These are phyloP conservation scores for Neopestalotiopsis sp. DNA, from an alignment of 2,329 filamentous ascomycete genomes.

Conservation along the genomic window DNA sequence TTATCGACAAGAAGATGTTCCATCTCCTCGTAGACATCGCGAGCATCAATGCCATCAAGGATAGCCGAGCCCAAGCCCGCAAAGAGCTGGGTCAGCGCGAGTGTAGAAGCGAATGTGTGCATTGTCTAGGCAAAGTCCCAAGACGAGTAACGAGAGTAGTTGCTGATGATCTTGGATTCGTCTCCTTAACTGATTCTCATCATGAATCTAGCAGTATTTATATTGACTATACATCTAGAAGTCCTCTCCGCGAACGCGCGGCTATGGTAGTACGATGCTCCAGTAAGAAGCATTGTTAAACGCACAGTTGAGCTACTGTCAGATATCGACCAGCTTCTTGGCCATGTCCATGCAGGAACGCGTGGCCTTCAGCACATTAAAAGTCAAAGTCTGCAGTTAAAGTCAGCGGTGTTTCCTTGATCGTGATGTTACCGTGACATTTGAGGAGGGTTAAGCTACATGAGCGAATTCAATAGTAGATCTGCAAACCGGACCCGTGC, in stretches of 20 bases:
- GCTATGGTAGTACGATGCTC: slow-evolving; percentile 1
- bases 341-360: slow-evolving; percentile 9
- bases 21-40: slow-evolving; percentile 13
- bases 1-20: slow-evolving; percentile 11
- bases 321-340: slow-evolving; percentile 1
- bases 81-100: slow-evolving; percentile 1
- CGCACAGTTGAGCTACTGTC: not conserved
- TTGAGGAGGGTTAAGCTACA: slow-evolving; percentile 3
- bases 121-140: not conserved
- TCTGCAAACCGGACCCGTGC: not conserved
- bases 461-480: slow-evolving; percentile 7
- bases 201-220: not conserved
- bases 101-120: slow-evolving; percentile 9
- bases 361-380: slow-evolving; percentile 2
- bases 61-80: not conserved
- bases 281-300: not conserved
- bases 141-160: not conserved
- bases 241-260: slow-evolving; percentile 3
- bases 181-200: not conserved
- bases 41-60: slow-evolving; percentile 8
- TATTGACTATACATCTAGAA: not conserved
- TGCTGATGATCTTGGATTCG: not conserved
- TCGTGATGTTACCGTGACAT: slow-evolving; percentile 11
- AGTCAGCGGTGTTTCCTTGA: not conserved
- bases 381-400: not conserved